Evolutionary conservation across 1,284 basidiomycete species (phyloP), one percentile per base, ranked within the genome.

Genomic region (Uromyces viciae-fabae): DNA sequence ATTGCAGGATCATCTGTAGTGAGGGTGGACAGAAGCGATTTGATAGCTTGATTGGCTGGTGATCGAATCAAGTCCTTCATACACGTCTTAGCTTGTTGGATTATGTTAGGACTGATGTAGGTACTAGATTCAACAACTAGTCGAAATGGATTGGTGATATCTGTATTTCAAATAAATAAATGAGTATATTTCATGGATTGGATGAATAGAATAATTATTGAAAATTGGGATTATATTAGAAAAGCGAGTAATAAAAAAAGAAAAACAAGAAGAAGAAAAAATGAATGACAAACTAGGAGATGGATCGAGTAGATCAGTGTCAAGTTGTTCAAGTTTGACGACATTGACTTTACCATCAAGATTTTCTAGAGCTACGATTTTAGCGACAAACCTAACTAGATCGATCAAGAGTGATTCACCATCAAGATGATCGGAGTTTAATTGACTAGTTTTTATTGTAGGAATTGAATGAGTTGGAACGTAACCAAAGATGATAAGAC

Each of bases 11-110:
- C 3, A 28, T 77, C 33, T 15, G 28, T 36, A 25, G 42, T 40
- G 31, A 66, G 54, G 17, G 33, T 72, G 1, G 58, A 54, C 8
- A 81, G 22, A 2, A 81, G 49, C 11, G 72, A 81, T 28, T 73
- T 81, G 46, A 75, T 75, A 46, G 79, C 79, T 75, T 81, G 79
- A 56, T 81, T 81, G 28, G 79, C 58, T 17, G 79, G 79, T 38
- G 79, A 81, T 14, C 79, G 42, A 42, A 81, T 81, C 58, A 81
- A 60, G 72, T 81, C 42, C 71, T 75, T 81, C 71, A 81, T 81
- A 36, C 60, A 75, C 28, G 42, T 25, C 71, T 81, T 81, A 52
- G 72, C 79, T n/a, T 69, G 60, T 56, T 69, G 60, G 52, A 81
- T 68, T 33, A 81, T 79, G 22, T 42, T 15, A 36, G 76, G 69